Evolutionary conservation across 108 stramenopile species (phyloP), one percentile per base, ranked within the genome.

Genomic region (Cyclostephanos tholiformis): DNA sequence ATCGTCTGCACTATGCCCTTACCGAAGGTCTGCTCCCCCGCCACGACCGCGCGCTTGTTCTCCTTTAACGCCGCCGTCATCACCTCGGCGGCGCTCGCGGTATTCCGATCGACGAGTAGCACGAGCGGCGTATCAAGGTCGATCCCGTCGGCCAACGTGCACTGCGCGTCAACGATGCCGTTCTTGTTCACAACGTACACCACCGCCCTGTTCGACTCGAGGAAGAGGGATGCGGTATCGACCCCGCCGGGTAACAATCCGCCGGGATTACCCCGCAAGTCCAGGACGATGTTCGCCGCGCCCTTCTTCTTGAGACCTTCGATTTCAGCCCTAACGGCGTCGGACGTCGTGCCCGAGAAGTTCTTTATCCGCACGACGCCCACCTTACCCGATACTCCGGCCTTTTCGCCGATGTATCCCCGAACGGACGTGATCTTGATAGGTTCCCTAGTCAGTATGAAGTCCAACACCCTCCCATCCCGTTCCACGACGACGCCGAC

Each of bases 211-310:
- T 93, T 86, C 8, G 87, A 61, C 44, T 89, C 87, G 27, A 98
- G 85, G 71, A 98, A 98, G 43, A 97, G 71, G 5, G 85, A 73
- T 49, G 97, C 97, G 14, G 95, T 96, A 62, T 97, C 98, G 13
- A 97, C 88, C n/a, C 97, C 98, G 22, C 95, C 98, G 7, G 95
- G 96, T 7, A 98, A 67, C 19, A 96, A 68, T 22, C 98, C 98
- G 52, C 98, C 98, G 23, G 94, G 95, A 79, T 98, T 97, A 30
- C 97, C 95, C 17, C 97, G 76, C 29, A 98, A 48, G 74, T 98
- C 97, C 44, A 98, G 72, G 0, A 97, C 86, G 71, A 91, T 65
- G 17, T 82, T 71, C 62, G 85, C 76, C 29, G 89, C 91, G n/a
- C 94, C 95, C 67, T 91, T 88, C 55, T 84, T 87, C 83, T 92